These are phyloP conservation scores for Ogataea trehaloabstinens DNA, from an alignment of 805 yeast species.

Conservation along the genomic window DNA sequence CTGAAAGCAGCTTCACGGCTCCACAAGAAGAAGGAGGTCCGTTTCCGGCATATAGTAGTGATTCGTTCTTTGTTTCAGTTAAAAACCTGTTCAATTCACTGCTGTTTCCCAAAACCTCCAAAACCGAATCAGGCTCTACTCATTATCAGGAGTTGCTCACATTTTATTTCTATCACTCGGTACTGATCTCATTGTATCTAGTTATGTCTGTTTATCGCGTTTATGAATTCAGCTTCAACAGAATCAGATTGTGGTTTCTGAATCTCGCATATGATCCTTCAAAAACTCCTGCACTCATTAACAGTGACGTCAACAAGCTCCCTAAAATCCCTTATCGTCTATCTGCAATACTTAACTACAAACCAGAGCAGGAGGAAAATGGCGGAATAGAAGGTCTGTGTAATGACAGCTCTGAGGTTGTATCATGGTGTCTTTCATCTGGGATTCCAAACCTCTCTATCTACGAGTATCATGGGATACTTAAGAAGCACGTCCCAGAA, in stretches of 20 bases:
- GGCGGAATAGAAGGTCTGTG: slow-evolving; percentile 85
- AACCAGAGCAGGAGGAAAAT: slow-evolving; percentile 77
- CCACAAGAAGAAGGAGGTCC: slow-evolving; percentile 8
- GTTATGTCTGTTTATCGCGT: slow-evolving; percentile 56
- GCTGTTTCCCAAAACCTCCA: slow-evolving; percentile 16
- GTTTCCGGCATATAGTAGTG: slow-evolving; percentile 18
- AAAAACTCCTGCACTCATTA: slow-evolving; percentile 79
- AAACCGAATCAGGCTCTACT: slow-evolving; percentile 5
- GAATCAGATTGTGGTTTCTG: slow-evolving; percentile 52
- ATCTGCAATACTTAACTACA: slow-evolving; percentile 71
- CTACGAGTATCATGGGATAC: slow-evolving; percentile 75
- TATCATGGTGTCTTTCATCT: slow-evolving; percentile 88
- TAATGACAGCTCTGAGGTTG: slow-evolving; percentile 71
- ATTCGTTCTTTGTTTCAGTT: slow-evolving; percentile 18
- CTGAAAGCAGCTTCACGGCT: slow-evolving; percentile 6
- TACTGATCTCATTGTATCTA: slow-evolving; percentile 53
- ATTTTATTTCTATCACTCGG: slow-evolving; percentile 43
- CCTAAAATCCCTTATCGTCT: slow-evolving; percentile 75
- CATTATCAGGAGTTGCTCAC: slow-evolving; percentile 5
- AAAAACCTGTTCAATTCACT: slow-evolving; percentile 19
- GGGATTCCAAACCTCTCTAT: slow-evolving; percentile 71
- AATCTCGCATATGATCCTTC: slow-evolving; percentile 66
- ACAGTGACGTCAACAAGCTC: slow-evolving; percentile 74
- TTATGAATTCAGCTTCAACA: slow-evolving; percentile 50
- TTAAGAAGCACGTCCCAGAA: slow-evolving; percentile 54